Evolutionary conservation across 805 yeast species (phyloP).

Genomic region (Candida chauliodis): DNA sequence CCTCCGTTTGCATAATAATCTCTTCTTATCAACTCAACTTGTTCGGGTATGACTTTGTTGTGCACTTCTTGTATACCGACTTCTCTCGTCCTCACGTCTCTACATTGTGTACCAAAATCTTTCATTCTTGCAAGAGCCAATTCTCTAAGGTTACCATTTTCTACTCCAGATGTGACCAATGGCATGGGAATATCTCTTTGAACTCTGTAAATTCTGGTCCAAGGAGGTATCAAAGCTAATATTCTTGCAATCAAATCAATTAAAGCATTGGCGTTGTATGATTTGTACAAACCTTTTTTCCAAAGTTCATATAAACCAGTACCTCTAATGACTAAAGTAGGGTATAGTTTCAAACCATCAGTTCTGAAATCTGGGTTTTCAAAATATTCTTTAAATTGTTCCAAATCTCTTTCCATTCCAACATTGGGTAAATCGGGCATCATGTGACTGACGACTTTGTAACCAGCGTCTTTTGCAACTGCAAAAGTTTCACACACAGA

Average conservation of each 20-base stretch:
- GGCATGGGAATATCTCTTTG: slow-evolving; percentile 99
- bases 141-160: slow-evolving; percentile 94
- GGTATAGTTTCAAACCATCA: slow-evolving; percentile 93
- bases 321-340: slow-evolving; percentile 94
- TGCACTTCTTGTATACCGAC: slow-evolving; percentile 99
- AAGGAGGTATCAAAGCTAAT: slow-evolving; percentile 94
- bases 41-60: slow-evolving; percentile 94
- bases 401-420: slow-evolving; percentile 96
- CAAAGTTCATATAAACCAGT: slow-evolving; percentile 96
- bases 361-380: slow-evolving; percentile 97
- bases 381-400: slow-evolving; percentile 93
- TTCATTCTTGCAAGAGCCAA: slow-evolving; percentile 96
- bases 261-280: slow-evolving; percentile 90
- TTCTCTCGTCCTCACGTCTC: slow-evolving; percentile 96
- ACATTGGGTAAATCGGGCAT: slow-evolving; percentile 99
- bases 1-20: slow-evolving; percentile 98
- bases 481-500: slow-evolving; percentile 95
- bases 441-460: slow-evolving; percentile 97
- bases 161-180: slow-evolving; percentile 94
- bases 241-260: slow-evolving; percentile 95
- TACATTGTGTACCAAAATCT: slow-evolving; percentile 92
- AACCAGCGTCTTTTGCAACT: slow-evolving; percentile 96
- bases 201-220: slow-evolving; percentile 98
- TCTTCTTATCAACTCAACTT: slow-evolving; percentile 90
- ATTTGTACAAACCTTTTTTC: slow-evolving; percentile 93